Base-by-base conservation (phyloP, 1,284 basidiomycete genomes). In the Tilletia indica region DNA sequence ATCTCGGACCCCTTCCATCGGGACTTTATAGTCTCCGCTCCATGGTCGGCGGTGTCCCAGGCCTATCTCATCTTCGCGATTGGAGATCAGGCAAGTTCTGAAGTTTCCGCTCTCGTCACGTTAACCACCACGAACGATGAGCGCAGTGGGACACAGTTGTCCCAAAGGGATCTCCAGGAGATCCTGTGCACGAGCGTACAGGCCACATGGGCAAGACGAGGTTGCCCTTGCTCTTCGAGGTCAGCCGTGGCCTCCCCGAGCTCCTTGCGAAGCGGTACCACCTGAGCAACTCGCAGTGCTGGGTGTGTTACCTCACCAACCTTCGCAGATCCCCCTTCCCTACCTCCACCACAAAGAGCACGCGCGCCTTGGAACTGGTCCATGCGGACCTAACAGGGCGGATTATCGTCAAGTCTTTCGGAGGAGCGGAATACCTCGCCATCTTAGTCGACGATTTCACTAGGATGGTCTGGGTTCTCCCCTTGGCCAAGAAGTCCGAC, bases 371-470 rank as follows among this genome's bases (percentile, higher is more conserved):
- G 25, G 58, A 61, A 25, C 58, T 61, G 19, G 21, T 61, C 16
- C 58, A 61, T 19, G 58, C 58, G 16, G 58, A 61, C 34, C 58
- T 61, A 3, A 61, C 58, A 14, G 58, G 58, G 6, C 58, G 58
- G 5, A 25, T 54, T 19, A 54, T 54, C 14, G 49, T 54, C 21
- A 54, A 25, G 49, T 54, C 49, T 5, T 25, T 61, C 19, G 58
- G 58, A 6, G 58, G 58, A 14, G 58, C 58, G 21, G 58, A 61
- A 31, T 61, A 61, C 58, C 58, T 61, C 36, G 58, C 58, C 34
- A 25, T 61, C 34, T 31, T 61, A 9, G 58, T 61, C 25, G 58
- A 61, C 6, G 58, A 61, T 19, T 61, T 34, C 58, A 61, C 58
- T 31, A 61, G 58, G 19, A 31, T 61, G 21, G 31, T 61, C 19